These are phyloP conservation scores for Sarcocystis neurona DNA, from an alignment of 169 alveolate species.

Conservation along the genomic window DNA sequence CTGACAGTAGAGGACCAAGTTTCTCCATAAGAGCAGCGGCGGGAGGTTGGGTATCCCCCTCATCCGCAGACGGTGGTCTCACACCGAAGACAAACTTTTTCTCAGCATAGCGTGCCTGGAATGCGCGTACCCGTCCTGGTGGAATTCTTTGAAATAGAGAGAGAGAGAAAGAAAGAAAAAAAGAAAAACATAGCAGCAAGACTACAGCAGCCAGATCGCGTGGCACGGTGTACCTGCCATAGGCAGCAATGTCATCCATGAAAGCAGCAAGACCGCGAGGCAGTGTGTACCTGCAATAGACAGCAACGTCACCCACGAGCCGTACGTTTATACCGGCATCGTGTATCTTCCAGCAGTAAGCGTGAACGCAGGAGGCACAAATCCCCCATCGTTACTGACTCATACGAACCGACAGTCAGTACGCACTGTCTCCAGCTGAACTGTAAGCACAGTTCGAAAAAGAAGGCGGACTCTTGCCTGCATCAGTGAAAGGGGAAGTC, in stretches of 20 bases:
- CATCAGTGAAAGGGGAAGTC: no score
- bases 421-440: no score
- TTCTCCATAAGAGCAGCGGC: slow-evolving; percentile 42
- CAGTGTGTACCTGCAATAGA: no score
- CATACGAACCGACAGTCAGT: no score
- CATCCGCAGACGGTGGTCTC: neutral
- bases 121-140: slow-evolving; percentile 38
- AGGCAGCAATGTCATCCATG: neutral
- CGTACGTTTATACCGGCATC: neutral
- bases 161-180: neutral
- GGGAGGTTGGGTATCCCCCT: neutral
- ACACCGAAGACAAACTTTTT: slow-evolving; percentile 42
- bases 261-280: neutral
- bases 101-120: slow-evolving; percentile 50
- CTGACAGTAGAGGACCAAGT: neutral
- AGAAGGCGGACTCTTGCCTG: no score
- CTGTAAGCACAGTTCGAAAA: no score
- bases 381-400: no score
- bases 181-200: slow-evolving; percentile 5
- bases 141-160: neutral
- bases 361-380: no score
- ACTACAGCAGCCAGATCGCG: no score
- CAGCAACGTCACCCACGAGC: neutral
- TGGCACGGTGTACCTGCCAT: no score
- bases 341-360: neutral